A percentile compares a stretch with the other conserved stretches of the same genome.
These are phyloP conservation scores for Babesia divergens DNA, from an alignment of 169 alveolate species.

Conservation along the genomic window DNA sequence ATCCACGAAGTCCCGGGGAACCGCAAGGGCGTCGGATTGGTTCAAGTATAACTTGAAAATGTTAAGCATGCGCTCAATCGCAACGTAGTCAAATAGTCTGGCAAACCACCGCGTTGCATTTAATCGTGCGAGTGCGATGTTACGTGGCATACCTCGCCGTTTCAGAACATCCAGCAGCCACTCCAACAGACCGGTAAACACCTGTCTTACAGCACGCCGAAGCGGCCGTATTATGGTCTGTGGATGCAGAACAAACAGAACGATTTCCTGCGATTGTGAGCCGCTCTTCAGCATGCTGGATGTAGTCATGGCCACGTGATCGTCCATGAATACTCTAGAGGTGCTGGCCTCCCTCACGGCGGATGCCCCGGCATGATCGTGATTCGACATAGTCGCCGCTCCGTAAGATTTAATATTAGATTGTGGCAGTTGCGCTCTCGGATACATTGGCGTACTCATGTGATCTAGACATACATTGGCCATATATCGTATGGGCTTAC, in stretches of 20 bases:
- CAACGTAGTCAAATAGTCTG: conserved; percentile 43
- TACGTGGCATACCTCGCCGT: conserved; percentile 32
- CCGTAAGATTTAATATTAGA: too few relatives aligned
- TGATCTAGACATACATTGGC: not conserved
- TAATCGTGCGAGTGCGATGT: conserved; percentile 33
- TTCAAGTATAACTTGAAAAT: conserved; percentile 52
- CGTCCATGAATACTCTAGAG: conserved; percentile 8
- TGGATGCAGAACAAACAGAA: conserved; percentile 62
- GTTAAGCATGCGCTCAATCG: conserved; percentile 35
- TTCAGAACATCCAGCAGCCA: conserved; percentile 26
- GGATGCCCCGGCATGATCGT: not conserved
- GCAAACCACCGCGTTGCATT: conserved; percentile 45
- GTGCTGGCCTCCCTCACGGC: not conserved
- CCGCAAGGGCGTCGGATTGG: conserved; percentile 57
- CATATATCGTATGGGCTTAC: not conserved
- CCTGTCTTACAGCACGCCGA: conserved; percentile 32
- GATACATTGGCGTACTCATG: not conserved
- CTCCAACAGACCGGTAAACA: conserved; percentile 34
- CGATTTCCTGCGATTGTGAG: conserved; percentile 43
- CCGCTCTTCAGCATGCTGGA: conserved; percentile 1
- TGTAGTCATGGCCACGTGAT: not conserved
- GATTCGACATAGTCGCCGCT: too few relatives aligned
- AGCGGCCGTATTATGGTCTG: conserved; percentile 42
- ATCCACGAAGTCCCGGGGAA: conserved; percentile 51
- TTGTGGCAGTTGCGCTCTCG: conserved; percentile 5